A percentile compares a stretch with the other conserved stretches of the same genome.
These are phyloP conservation scores for Massarina eburnea DNA, from an alignment of 2,329 filamentous ascomycete genomes.

Conservation along the genomic window DNA sequence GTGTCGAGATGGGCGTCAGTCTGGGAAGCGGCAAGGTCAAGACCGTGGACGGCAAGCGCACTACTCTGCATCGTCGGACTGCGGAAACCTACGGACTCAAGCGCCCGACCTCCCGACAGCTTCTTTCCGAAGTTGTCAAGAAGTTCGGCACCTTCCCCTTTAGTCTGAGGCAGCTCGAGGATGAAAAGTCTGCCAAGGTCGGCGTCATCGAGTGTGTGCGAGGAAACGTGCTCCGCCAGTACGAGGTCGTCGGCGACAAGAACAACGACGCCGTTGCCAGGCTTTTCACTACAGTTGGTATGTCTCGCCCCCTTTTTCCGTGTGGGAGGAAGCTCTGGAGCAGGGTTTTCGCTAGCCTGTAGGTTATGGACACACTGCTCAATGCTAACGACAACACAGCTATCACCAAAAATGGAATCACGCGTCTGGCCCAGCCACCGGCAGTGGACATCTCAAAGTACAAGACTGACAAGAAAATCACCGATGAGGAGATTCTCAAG, in stretches of 20 bases:
- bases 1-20: slow-evolving; percentile 92
- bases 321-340: too few relatives aligned
- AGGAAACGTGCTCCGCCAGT: slow-evolving; percentile 88
- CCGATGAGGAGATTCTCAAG: slow-evolving; percentile 91
- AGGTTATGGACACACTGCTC: neutral
- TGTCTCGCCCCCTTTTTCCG: slow-evolving; percentile 45
- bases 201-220: slow-evolving; percentile 96
- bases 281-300: slow-evolving; percentile 89
- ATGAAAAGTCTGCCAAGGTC: slow-evolving; percentile 93
- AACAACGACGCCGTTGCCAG: slow-evolving; percentile 82
- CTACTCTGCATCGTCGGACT: slow-evolving; percentile 92
- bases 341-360: too few relatives aligned
- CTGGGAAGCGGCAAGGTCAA: slow-evolving; percentile 94
- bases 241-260: slow-evolving; percentile 94
- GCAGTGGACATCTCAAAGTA: slow-evolving; percentile 76
- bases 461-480: slow-evolving; percentile 97
- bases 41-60: slow-evolving; percentile 73
- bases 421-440: slow-evolving; percentile 77
- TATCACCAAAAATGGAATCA: slow-evolving; percentile 96
- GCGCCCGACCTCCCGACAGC: slow-evolving; percentile 88
- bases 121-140: slow-evolving; percentile 91
- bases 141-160: slow-evolving; percentile 98
- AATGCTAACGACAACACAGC: slow-evolving; percentile 55
- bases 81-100: slow-evolving; percentile 90
- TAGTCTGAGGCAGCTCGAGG: slow-evolving; percentile 93